Evolutionary conservation across 2,329 filamentous ascomycete genomes (phyloP), one percentile per base, ranked within the genome.

Genomic region (Botrytis aclada): DNA sequence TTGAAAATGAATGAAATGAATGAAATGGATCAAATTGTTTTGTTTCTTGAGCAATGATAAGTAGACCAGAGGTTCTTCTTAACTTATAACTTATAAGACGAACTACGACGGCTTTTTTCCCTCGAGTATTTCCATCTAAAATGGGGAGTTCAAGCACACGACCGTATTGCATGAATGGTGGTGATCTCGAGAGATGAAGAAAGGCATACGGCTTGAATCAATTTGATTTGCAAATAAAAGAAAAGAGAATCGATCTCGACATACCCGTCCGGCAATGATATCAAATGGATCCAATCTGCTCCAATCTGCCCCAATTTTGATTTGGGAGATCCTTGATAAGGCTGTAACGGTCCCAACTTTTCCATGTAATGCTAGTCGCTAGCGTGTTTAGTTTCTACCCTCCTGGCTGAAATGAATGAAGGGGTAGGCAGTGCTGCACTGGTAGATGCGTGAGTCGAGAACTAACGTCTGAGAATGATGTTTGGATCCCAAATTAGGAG

Each of bases 321-420:
- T 47, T 54, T 25, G 64, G 32, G 45, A 66, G 64, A 66, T 66
- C 64, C 64, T 66, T 29, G 64, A 39, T 39, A 66, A 66, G 64
- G 64, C 64, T 66, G 64, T 51, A 66, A 51, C 43, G 45, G 43
- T 29, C 37, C 25, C 1, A 54, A 22, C 34, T 39, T 39, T 61
- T 39, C 22, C 25, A 41, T 41, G 37, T 4, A 56, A 56, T 56
- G 16, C 41, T 32, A 14, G 39, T 43, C 9, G 61, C 18, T 54
- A n/a, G 34, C 22, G 39, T 66, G 18, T 12, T 60, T 60, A 10
- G 29, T 22, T 61, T 37, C 58, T 9, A 4, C 0, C 5, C 18
- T 43, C 12, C 9, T 7, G 3, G n/a, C 8, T 34, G 8, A 51
- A 37, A 66, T 66, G 63, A 51, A 66, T 51, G 63, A 51, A 66